Conservation (phyloP, 2,329 filamentous ascomycete genomes). For the Dactylella cylindrospora region DNA sequence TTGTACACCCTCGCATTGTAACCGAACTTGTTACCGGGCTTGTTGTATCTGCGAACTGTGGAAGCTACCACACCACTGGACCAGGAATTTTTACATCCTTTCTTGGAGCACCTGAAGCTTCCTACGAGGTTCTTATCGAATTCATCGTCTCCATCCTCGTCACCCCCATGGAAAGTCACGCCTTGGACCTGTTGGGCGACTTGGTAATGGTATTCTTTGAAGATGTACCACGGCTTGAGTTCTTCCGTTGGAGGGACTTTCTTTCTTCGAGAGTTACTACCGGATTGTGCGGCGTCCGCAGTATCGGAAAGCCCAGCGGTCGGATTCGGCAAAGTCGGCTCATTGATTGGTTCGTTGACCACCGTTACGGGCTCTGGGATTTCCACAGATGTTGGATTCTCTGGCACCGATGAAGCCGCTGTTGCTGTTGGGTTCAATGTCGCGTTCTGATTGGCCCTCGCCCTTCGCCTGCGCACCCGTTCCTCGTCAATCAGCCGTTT, state of each 20-base stretch:
- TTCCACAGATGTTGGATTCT: not conserved
- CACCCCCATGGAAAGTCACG: not conserved
- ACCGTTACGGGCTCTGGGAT: not conserved
- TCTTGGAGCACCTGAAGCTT: slow-evolving; percentile 5
- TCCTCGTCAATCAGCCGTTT: slow-evolving; percentile 22
- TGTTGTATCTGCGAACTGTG: not conserved
- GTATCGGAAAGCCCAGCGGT: not conserved
- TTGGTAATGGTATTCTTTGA: slow-evolving; percentile 3
- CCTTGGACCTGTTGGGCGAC: slow-evolving; percentile 2
- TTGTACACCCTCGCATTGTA: slow-evolving; percentile 18
- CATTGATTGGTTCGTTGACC: not conserved
- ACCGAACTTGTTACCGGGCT: not conserved
- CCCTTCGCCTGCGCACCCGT: slow-evolving; percentile 10
- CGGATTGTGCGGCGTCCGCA: not conserved
- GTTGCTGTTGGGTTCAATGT: too few relatives aligned
- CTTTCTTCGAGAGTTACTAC: too few relatives aligned
- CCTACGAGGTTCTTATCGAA: not conserved
- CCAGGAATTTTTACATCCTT: not conserved
- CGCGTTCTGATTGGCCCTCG: too few relatives aligned
- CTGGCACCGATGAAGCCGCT: too few relatives aligned
- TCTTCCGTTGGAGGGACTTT: not conserved
- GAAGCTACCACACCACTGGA: slow-evolving; percentile 1
- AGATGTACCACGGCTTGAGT: slow-evolving; percentile 3
- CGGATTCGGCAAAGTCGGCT: not conserved
- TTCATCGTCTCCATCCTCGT: not conserved